Evolutionary conservation across 345 rosid genomes (phyloP), one percentile per base, ranked within the genome.

Genomic region (Isatis tinctoria): DNA sequence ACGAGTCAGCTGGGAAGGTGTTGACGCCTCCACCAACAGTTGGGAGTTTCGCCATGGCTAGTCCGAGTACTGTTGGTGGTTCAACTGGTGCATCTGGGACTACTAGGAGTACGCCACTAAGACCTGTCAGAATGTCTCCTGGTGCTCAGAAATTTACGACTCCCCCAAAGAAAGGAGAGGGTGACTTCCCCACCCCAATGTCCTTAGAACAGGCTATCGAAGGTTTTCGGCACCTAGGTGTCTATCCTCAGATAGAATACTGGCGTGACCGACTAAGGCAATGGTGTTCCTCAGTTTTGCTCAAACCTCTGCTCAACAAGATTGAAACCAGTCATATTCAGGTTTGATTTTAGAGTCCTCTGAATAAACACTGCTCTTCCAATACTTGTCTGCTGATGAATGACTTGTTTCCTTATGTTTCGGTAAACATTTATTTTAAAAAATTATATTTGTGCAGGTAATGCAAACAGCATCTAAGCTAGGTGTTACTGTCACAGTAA

Each of bases 71-170:
- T 13, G 81, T 86, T 78, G 85, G 84, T 70, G 87, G 88, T 76
- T 87, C 97, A 51, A 86, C 85, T 77, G 87, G 82, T 73, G 77
- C 90, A 60, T 85, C 97, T 82, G 97, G 96, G 78, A 85, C 90
- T 78, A 74, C 87, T 17, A 87, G 97, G 82, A 92, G 86, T 67
- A 92, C 95, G 30, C 99, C 99, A 52, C 78, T 90, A 79, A 84
- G 97, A 80, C 85, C 87, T 43, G 97, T 94, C 67, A 87, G 97
- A 84, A 87, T 94, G 97, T 94, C 99, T 84, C 99, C 99, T 68
- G 85, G 92, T 73, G 91, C 91, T 56, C 99, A 94, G 82, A 94
- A 94, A 69, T 91, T 88, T 81, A 83, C 86, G 39, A 91, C 98
- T 61, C 96, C 98, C 57, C 97, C 97, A 40, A 92, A 94, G 87